phyloP scores from a whole-genome alignment of 345 rosid genomes.

The Camelina hispida region DNA sequence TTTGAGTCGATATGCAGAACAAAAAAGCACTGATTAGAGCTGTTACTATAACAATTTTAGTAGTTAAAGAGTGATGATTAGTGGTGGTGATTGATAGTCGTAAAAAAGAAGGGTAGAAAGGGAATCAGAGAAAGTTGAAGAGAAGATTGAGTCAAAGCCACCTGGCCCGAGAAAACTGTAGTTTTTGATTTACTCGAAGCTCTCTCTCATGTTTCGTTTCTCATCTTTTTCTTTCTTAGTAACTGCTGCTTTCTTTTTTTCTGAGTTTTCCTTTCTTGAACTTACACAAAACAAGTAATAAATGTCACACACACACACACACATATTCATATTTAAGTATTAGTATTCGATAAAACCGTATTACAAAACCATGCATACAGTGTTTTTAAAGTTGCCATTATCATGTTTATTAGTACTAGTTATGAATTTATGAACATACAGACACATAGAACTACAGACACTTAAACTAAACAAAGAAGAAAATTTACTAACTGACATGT shows the following conservation, averaged over 20 bases:
- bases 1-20: not conserved
- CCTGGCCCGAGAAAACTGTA: slow-evolving; percentile 87
- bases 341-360: not conserved
- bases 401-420: slow-evolving; percentile 27
- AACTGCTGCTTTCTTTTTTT: slow-evolving; percentile 42
- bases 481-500: slow-evolving; percentile 38
- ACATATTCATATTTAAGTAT: not conserved
- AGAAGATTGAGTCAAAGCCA: slow-evolving; percentile 62
- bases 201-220: slow-evolving; percentile 43
- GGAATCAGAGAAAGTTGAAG: slow-evolving; percentile 18
- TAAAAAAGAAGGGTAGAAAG: slow-evolving; percentile 25
- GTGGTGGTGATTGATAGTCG: slow-evolving; percentile 1
- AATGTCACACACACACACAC: slow-evolving; percentile 36
- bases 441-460: slow-evolving; percentile 10
- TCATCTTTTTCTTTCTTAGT: slow-evolving; percentile 37
- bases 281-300: slow-evolving; percentile 15
- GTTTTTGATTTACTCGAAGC: slow-evolving; percentile 63
- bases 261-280: slow-evolving; percentile 6
- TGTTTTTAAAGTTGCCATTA: slow-evolving; percentile 1
- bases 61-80: slow-evolving; percentile 16
- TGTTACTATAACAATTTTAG: not conserved
- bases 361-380: not conserved
- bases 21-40: not conserved
- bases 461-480: slow-evolving; percentile 12
- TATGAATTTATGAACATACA: slow-evolving; percentile 7